Evolutionary conservation across 1,284 basidiomycete species (phyloP).

Genomic region (Malassezia pachydermatis): DNA sequence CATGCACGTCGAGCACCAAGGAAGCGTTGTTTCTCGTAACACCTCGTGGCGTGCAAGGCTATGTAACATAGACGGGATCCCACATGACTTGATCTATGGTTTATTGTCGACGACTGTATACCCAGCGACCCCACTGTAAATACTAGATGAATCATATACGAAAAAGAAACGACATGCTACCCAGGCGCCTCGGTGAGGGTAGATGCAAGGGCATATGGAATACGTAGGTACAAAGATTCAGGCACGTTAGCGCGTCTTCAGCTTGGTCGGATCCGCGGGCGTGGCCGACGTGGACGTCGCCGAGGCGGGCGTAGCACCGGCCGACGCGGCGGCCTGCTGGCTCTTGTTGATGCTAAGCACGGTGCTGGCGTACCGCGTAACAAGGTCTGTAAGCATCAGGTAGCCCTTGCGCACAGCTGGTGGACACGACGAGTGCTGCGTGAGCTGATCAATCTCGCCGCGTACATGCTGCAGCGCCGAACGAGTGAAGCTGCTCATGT

Average conservation of each 20-base stretch:
- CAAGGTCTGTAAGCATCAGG: conserved; percentile 37
- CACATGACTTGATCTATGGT: too few relatives aligned
- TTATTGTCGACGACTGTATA: neutral
- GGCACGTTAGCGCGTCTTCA: conserved; percentile 12
- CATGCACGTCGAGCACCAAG: neutral
- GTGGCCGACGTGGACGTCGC: neutral
- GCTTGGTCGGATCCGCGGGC: conserved; percentile 14
- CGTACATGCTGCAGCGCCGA: conserved; percentile 43
- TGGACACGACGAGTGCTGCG: conserved; percentile 38
- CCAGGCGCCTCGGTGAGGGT: neutral
- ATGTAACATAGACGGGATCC: too few relatives aligned
- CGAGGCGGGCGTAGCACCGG: conserved; percentile 9
- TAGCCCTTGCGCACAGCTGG: conserved; percentile 40
- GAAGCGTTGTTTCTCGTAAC: conserved; percentile 7
- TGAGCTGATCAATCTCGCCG: conserved; percentile 30
- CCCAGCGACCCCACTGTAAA: neutral
- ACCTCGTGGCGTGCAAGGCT: neutral
- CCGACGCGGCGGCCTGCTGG: conserved; percentile 7
- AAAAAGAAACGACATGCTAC: neutral
- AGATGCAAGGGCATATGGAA: neutral
- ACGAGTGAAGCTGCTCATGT: conserved; percentile 47
- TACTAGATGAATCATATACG: neutral
- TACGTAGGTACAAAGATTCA: neutral
- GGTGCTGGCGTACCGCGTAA: conserved; percentile 39
- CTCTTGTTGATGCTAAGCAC: conserved; percentile 35